These are phyloP conservation scores for Megacollybia marginata DNA, from an alignment of 768 basidiomycete species.

Conservation along the genomic window DNA sequence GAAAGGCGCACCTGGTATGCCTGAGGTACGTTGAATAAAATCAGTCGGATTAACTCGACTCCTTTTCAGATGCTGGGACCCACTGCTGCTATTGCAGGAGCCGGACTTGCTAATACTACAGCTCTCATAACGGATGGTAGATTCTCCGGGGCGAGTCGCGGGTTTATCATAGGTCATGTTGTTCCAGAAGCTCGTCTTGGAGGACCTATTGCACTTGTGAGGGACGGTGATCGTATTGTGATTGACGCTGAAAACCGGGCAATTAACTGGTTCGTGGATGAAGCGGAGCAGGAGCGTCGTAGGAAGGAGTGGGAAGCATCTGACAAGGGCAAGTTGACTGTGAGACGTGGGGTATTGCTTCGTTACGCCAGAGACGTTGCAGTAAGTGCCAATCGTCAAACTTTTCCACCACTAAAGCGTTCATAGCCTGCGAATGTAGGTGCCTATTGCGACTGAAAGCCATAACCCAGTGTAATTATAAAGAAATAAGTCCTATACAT, in stretches of 20 bases:
- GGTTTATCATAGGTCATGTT: constrained; percentile 53
- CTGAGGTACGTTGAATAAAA: constrained; percentile 51
- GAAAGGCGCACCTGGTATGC: constrained; percentile 90
- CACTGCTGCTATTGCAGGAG: constrained; percentile 79
- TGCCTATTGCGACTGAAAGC: constrained; percentile 68
- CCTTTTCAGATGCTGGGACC: constrained; percentile 40
- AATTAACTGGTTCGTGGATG: constrained; percentile 69
- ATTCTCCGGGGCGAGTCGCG: constrained; percentile 52
- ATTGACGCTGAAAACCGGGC: constrained; percentile 61
- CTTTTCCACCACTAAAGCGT: not conserved
- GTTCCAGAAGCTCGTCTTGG: constrained; percentile 66
- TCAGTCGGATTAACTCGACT: constrained; percentile 26
- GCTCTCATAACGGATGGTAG: constrained; percentile 86
- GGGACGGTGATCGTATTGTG: constrained; percentile 73
- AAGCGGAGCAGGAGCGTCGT: constrained; percentile 56
- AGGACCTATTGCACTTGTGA: constrained; percentile 81
- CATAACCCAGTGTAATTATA: too few species aligned
- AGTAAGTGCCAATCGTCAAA: constrained; percentile 40
- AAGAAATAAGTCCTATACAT: too few species aligned
- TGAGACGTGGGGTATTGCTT: constrained; percentile 66
- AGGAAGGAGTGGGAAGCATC: constrained; percentile 64
- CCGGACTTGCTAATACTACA: constrained; percentile 70
- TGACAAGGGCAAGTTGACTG: constrained; percentile 55
- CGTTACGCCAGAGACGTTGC: constrained; percentile 84
- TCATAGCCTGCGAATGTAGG: constrained; percentile 72